Conservation (phyloP, 2,329 filamentous ascomycete species). For the Exserohilum turcica region DNA sequence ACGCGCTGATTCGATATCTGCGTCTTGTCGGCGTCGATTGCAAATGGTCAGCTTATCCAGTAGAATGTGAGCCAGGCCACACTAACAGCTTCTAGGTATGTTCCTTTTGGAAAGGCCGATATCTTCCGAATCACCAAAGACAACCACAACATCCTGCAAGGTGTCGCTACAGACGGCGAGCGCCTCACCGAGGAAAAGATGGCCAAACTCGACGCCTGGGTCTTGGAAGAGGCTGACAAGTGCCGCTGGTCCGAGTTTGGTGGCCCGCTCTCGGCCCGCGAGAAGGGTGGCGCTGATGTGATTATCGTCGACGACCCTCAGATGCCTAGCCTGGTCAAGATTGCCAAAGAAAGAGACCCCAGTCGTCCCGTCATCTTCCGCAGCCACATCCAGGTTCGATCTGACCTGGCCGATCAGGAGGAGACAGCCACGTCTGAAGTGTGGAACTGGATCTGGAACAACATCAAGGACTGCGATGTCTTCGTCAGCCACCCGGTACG, state of each 20-base stretch:
- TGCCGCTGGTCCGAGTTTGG: constrained; percentile 71
- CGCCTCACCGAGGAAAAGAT: constrained; percentile 68
- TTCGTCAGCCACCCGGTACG: constrained; percentile 84
- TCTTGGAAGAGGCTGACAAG: constrained; percentile 71
- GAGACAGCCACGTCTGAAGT: constrained; percentile 73
- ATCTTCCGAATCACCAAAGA: constrained; percentile 86
- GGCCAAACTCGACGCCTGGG: constrained; percentile 70
- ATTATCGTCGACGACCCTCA: constrained; percentile 83
- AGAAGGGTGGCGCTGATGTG: constrained; percentile 75
- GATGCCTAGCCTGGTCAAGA: constrained; percentile 77
- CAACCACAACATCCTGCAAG: constrained; percentile 87
- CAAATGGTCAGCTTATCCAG: constrained; percentile 66
- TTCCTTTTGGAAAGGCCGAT: constrained; percentile 76
- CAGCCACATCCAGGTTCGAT: constrained; percentile 81
- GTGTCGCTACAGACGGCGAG: constrained; percentile 67
- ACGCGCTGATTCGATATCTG: constrained; percentile 75
- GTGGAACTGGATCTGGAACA: constrained; percentile 76
- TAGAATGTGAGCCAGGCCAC: neutral
- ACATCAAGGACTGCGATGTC: constrained; percentile 72
- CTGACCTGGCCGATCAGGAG: constrained; percentile 68
- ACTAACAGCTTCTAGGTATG: constrained; percentile 58
- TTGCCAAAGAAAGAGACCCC: constrained; percentile 73
- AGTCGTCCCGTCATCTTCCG: constrained; percentile 79
- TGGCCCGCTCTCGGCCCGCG: constrained; percentile 68
- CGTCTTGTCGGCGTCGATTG: constrained; percentile 69